Conservation (phyloP, 2,329 filamentous ascomycete species). For the Fusarium gaditjirri region DNA sequence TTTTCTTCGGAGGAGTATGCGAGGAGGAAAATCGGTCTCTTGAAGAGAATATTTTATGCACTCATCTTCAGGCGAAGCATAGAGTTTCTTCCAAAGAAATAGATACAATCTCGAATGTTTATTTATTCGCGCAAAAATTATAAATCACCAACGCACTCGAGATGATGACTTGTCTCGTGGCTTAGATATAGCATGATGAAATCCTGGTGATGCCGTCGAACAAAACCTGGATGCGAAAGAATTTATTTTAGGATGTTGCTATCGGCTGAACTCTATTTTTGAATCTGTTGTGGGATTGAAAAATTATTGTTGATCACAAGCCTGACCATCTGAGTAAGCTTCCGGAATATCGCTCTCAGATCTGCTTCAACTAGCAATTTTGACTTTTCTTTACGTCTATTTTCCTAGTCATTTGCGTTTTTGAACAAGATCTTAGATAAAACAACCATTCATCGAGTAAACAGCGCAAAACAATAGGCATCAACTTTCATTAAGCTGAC, state of each 20-base stretch:
- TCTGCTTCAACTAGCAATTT: accelerated
- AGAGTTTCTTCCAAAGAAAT: background rate
- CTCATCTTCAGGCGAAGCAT: accelerated
- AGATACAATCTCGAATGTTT: too few relatives aligned
- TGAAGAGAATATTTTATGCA: background rate
- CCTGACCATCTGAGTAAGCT: accelerated
- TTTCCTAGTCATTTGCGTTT: background rate
- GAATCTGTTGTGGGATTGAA: background rate
- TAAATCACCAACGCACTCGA: accelerated
- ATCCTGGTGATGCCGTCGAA: accelerated
- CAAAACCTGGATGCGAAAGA: background rate
- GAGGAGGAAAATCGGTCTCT: background rate
- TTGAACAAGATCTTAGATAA: accelerated
- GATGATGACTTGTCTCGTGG: background rate
- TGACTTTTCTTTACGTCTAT: accelerated
- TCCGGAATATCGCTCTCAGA: accelerated
- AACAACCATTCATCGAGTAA: accelerated
- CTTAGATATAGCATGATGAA: background rate
- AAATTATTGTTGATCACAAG: background rate
- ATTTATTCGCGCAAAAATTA: background rate
- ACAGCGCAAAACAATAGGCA: background rate
- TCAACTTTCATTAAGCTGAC: background rate
- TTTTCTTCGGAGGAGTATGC: background rate
- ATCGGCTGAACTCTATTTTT: accelerated
- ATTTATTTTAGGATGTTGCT: background rate